Percentiles rank a stretch among this genome's conserved stretches.
phyloP scores from a whole-genome alignment of 2,329 filamentous ascomycete genomes.

The Ascochyta lentis region DNA sequence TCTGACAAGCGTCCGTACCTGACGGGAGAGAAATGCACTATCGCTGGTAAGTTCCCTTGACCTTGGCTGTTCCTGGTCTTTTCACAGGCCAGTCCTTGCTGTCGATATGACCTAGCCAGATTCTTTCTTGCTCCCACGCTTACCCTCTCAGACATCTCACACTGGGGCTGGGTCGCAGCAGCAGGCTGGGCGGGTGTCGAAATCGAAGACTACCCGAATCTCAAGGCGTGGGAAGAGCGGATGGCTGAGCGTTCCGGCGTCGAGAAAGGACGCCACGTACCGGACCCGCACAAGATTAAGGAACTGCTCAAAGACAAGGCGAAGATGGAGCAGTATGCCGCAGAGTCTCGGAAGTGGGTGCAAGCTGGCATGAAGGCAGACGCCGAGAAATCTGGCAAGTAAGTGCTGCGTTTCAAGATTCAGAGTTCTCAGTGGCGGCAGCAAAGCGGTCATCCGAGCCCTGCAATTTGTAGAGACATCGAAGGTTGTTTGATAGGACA shows the following conservation, averaged over 20 bases:
- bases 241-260: slow-evolving; percentile 73
- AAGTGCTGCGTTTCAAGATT: slow-evolving; percentile 21
- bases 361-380: slow-evolving; percentile 73
- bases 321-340: slow-evolving; percentile 63
- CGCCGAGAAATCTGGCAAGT: slow-evolving; percentile 42
- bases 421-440: not conserved
- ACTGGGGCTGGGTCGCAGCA: slow-evolving; percentile 77
- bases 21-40: slow-evolving; percentile 70
- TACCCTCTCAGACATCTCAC: slow-evolving; percentile 67
- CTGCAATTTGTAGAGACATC: not conserved
- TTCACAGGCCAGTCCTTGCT: not conserved
- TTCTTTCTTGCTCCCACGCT: not conserved
- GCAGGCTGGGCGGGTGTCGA: slow-evolving; percentile 69
- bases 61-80: not conserved
- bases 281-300: slow-evolving; percentile 66
- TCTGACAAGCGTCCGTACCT: slow-evolving; percentile 59
- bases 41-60: slow-evolving; percentile 33
- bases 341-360: slow-evolving; percentile 66
- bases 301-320: slow-evolving; percentile 65
- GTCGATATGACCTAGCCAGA: not conserved
- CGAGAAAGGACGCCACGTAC: slow-evolving; percentile 78
- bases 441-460: not conserved
- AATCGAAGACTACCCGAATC: slow-evolving; percentile 74
- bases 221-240: slow-evolving; percentile 79
- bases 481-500: not conserved